phyloP scores from a whole-genome alignment of 257 asterid species.

The Ilex aquifolium region DNA sequence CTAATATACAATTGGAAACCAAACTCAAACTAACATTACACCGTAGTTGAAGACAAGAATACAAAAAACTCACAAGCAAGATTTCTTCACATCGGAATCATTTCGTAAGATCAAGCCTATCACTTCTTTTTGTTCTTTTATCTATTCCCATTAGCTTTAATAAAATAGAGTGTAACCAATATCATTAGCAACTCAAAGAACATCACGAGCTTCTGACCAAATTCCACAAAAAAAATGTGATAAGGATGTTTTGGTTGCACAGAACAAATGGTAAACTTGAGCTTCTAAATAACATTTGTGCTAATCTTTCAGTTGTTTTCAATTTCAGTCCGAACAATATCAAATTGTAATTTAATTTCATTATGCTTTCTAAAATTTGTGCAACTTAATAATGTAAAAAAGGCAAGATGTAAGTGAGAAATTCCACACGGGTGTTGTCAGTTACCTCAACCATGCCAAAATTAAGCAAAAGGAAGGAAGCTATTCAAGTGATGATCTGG shows the following conservation, averaged over 20 bases:
- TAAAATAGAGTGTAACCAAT: conserved; percentile 50
- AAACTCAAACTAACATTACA: conserved; percentile 2
- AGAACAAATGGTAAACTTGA: conserved; percentile 12
- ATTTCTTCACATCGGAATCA: conserved; percentile 45
- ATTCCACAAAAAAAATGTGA: conserved; percentile 58
- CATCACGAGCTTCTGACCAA: conserved; percentile 92
- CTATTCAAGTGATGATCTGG: no score
- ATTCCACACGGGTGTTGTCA: no score
- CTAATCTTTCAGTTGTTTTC: neutral
- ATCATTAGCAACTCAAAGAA: conserved; percentile 86
- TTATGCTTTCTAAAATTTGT: neutral
- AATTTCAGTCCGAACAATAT: neutral
- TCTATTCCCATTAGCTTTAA: conserved; percentile 91
- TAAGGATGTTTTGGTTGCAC: conserved; percentile 39
- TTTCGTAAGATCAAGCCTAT: conserved; percentile 65
- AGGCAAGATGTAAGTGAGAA: no score
- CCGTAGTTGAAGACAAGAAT: neutral
- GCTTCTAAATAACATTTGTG: conserved; percentile 7
- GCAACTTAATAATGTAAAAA: no score
- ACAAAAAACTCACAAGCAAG: conserved; percentile 57
- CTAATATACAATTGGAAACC: conserved; percentile 12
- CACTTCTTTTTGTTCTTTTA: conserved; percentile 68
- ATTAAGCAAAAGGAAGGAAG: no score
- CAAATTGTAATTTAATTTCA: neutral
- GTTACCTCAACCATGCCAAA: no score